Evolutionary conservation across 148 eudicot species (phyloP).

Genomic region (Beta vulgaris): DNA sequence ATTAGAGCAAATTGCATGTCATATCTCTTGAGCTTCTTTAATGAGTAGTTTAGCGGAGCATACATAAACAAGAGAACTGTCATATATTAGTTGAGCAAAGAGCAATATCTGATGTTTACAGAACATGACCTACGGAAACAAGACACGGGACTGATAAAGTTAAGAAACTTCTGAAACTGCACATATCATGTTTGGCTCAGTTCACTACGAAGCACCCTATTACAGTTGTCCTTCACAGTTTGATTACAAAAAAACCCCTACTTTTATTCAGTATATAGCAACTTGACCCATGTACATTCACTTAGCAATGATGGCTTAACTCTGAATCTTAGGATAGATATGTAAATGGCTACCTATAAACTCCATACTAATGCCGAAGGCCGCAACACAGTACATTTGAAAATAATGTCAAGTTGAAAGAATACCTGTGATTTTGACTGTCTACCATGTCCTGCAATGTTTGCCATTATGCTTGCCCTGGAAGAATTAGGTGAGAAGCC

Average conservation of each 20-base stretch:
- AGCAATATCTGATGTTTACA: background rate
- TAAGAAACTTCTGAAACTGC: constrained; percentile 1
- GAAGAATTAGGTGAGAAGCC: constrained; percentile 93
- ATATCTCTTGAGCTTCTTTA: background rate
- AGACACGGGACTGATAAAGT: background rate
- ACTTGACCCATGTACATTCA: background rate
- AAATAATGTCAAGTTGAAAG: background rate
- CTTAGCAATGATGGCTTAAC: background rate
- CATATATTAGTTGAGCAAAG: background rate
- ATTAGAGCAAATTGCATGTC: background rate
- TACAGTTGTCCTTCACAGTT: background rate
- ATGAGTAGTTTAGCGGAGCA: background rate
- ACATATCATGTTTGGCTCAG: background rate
- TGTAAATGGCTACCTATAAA: background rate
- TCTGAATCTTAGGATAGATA: background rate
- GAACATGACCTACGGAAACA: background rate
- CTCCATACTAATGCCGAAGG: background rate
- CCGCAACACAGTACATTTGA: background rate
- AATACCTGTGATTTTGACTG: constrained; percentile 60
- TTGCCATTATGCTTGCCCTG: constrained; percentile 90
- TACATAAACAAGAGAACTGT: background rate
- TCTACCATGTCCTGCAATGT: constrained; percentile 44
- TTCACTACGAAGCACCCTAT: background rate
- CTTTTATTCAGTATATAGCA: background rate
- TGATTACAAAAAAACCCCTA: background rate